These are phyloP conservation scores for Phialophora expanda DNA, from an alignment of 2,329 filamentous ascomycete genomes.

Conservation along the genomic window DNA sequence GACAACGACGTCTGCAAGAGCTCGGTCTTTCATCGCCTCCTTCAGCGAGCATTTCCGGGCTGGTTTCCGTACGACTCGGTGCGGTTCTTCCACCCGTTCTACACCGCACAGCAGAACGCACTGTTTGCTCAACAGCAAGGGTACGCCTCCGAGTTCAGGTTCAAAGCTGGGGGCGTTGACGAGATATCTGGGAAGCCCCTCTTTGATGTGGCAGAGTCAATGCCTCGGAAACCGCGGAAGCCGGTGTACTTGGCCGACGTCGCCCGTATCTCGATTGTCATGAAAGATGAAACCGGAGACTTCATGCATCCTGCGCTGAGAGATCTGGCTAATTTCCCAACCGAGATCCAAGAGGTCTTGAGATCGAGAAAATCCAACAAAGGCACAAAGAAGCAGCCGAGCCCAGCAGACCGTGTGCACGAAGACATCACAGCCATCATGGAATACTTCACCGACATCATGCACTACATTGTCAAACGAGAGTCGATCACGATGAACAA, in stretches of 20 bases:
- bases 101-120: constrained; percentile 4
- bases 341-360: constrained; percentile 1
- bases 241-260: neutral
- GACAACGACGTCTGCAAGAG: constrained; percentile 7
- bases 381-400: neutral
- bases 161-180: neutral
- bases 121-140: constrained; percentile 3
- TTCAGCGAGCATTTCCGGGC: constrained; percentile 1
- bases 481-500: constrained; percentile 5
- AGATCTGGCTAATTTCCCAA: constrained; percentile 1
- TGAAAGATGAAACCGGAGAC: neutral
- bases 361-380: neutral
- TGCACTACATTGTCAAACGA: constrained; percentile 4
- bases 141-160: neutral
- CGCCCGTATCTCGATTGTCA: neutral
- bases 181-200: neutral
- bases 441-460: neutral
- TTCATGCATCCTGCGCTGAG: constrained; percentile 2
- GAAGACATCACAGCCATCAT: constrained; percentile 1
- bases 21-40: constrained; percentile 9
- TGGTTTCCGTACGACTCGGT: constrained; percentile 7
- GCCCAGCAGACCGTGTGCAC: constrained; percentile 1
- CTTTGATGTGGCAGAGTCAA: neutral
- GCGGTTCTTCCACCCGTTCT: constrained; percentile 4
- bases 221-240: constrained; percentile 1